Conservation (phyloP, 441 rosid genomes). For the Euphorbia celastroides region DNA sequence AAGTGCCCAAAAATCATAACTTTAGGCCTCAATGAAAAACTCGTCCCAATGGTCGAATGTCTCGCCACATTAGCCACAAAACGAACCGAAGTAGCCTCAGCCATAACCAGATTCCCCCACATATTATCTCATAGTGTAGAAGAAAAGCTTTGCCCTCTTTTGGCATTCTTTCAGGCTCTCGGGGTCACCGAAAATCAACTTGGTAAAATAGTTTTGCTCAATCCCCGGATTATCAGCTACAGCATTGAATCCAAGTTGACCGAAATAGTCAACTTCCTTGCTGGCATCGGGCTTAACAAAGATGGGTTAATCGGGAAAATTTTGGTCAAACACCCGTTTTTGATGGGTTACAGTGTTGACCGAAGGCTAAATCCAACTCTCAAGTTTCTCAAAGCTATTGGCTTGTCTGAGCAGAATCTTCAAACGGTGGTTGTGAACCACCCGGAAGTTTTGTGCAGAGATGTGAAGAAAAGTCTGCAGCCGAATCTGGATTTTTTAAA, state of each 20-base stretch:
- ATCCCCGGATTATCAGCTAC: conserved; percentile 93
- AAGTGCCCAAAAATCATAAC: conserved; percentile 86
- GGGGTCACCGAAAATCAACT: conserved; percentile 85
- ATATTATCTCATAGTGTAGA: conserved; percentile 83
- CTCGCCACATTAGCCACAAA: conserved; percentile 61
- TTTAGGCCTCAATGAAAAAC: conserved; percentile 64
- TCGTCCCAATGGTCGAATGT: conserved; percentile 83
- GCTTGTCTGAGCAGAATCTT: conserved; percentile 48
- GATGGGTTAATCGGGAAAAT: conserved; percentile 80
- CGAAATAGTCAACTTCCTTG: conserved; percentile 59
- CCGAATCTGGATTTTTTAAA: conserved; percentile 52
- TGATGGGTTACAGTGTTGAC: conserved; percentile 82
- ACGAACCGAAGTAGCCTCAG: conserved; percentile 65
- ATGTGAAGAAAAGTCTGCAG: conserved; percentile 54
- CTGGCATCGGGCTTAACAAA: conserved; percentile 57
- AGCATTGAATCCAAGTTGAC: conserved; percentile 71
- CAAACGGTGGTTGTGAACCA: conserved; percentile 53
- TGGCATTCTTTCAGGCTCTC: conserved; percentile 84
- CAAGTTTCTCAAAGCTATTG: conserved; percentile 62
- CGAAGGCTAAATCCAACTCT: conserved; percentile 75
- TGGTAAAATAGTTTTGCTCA: conserved; percentile 71
- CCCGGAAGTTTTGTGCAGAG: conserved; percentile 83
- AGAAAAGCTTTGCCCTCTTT: conserved; percentile 92
- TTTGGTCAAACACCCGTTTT: conserved; percentile 66
- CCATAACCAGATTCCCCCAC: conserved; percentile 79